Evolutionary conservation across 768 basidiomycete species (phyloP).

Genomic region (Tulasnella sp.): DNA sequence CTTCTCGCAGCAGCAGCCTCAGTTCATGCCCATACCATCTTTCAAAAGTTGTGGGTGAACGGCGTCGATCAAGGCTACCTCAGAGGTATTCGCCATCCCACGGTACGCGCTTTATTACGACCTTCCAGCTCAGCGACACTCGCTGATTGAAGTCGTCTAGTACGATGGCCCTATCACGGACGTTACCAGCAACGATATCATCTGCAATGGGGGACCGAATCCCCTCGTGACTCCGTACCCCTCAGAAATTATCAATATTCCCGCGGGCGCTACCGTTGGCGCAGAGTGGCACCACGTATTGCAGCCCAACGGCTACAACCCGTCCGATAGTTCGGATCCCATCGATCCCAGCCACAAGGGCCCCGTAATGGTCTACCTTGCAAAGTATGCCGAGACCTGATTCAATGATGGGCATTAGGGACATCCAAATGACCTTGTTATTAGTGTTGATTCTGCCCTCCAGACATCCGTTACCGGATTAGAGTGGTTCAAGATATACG

Average conservation of each 20-base stretch:
- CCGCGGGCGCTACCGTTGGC: conserved; percentile 42
- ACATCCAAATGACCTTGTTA: background rate
- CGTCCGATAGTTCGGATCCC: conserved; percentile 35
- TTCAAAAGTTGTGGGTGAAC: conserved; percentile 24
- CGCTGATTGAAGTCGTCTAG: conserved; percentile 6
- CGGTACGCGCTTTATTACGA: background rate
- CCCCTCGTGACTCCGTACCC: conserved; percentile 29
- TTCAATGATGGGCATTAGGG: background rate
- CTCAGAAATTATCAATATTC: conserved; percentile 32
- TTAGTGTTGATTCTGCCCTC: conserved; percentile 33
- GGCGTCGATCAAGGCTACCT: conserved; percentile 15
- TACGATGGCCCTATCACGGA: conserved; percentile 39
- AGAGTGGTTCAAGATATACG: conserved; percentile 44
- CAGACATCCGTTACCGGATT: conserved; percentile 35
- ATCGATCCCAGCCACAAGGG: conserved; percentile 33
- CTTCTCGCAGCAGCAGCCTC: background rate
- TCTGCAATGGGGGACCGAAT: conserved; percentile 50
- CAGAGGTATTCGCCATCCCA: conserved; percentile 6
- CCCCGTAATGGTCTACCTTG: conserved; percentile 40
- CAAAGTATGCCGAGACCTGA: conserved; percentile 22
- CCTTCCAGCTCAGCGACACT: background rate
- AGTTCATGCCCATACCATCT: conserved; percentile 36
- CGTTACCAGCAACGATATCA: conserved; percentile 42
- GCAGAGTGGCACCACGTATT: conserved; percentile 44
- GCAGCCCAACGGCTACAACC: conserved; percentile 31